Evolutionary conservation across 768 basidiomycete genomes (phyloP).

Genomic region (Rhodotorula graminis): DNA sequence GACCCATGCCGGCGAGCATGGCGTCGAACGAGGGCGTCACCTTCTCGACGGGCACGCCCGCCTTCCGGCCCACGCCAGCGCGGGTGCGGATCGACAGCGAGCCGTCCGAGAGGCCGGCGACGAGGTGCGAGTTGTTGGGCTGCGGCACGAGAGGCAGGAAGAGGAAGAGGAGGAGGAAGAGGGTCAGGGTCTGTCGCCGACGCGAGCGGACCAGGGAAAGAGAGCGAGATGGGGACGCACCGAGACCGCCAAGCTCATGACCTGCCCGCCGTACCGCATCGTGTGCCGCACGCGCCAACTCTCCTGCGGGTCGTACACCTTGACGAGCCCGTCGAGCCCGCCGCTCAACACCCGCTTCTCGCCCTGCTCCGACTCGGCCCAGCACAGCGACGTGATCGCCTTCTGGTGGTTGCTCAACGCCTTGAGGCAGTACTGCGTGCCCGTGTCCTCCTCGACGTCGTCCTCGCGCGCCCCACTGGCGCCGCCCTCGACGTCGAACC

Average conservation of each 20-base stretch:
- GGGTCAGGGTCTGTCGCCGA: no score
- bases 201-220: no score
- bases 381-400: constrained; percentile 73
- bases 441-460: constrained; percentile 29
- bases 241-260: constrained; percentile 84
- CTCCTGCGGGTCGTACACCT: constrained; percentile 86
- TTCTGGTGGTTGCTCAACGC: constrained; percentile 98
- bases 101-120: constrained; percentile 95
- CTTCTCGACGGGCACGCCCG: constrained; percentile 41
- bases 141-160: constrained; percentile 45
- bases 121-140: constrained; percentile 95
- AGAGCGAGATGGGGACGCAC: constrained; percentile 52
- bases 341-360: constrained; percentile 80
- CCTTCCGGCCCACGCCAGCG: constrained; percentile 46
- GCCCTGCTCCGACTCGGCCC: constrained; percentile 52
- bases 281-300: constrained; percentile 94
- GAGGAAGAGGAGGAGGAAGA: no score
- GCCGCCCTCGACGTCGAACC: not conserved
- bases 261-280: constrained; percentile 92
- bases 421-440: constrained; percentile 64
- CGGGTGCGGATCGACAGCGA: constrained; percentile 93
- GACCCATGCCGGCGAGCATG: constrained; percentile 34
- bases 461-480: not conserved
- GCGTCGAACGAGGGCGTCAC: constrained; percentile 39
- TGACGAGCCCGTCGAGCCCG: constrained; percentile 93